These are phyloP conservation scores for Yarrowia deformans DNA, from an alignment of 805 yeast species.

Conservation along the genomic window DNA sequence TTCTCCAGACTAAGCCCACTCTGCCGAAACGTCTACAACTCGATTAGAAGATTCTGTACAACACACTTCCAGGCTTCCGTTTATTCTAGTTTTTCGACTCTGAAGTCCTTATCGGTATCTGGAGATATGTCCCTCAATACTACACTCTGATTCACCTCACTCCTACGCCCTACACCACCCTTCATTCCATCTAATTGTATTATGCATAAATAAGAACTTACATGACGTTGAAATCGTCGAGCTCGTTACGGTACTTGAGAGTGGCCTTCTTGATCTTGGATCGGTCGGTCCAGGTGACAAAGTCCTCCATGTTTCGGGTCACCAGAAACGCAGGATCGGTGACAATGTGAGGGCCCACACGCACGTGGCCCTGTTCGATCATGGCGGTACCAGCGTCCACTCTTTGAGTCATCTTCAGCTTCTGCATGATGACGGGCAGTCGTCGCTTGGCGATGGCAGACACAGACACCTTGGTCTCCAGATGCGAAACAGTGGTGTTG, in stretches of 20 bases:
- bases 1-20: too few species aligned
- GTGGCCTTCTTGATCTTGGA: constrained; percentile 91
- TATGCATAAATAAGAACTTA: constrained; percentile 60
- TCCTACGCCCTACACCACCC: background rate
- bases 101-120: too few species aligned
- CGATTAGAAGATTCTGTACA: too few species aligned
- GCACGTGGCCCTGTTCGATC: constrained; percentile 95
- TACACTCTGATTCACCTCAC: background rate
- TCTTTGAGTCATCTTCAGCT: constrained; percentile 91
- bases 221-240: constrained; percentile 66
- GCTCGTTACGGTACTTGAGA: constrained; percentile 78
- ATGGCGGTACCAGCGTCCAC: constrained; percentile 87
- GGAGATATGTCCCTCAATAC: too few species aligned
- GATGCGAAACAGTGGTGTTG: constrained; percentile 82
- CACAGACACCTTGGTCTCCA: constrained; percentile 91
- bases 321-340: constrained; percentile 96
- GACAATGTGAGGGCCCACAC: constrained; percentile 95
- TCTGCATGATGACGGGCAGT: constrained; percentile 92
- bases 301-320: constrained; percentile 93
- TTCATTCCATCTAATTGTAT: constrained; percentile 1
- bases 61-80: too few species aligned
- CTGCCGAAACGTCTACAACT: too few species aligned
- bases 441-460: constrained; percentile 92
- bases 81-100: too few species aligned
- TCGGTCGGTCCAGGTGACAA: constrained; percentile 96